Conservation (phyloP, 2,329 filamentous ascomycete species). For the Neonectria neomacrospora region DNA sequence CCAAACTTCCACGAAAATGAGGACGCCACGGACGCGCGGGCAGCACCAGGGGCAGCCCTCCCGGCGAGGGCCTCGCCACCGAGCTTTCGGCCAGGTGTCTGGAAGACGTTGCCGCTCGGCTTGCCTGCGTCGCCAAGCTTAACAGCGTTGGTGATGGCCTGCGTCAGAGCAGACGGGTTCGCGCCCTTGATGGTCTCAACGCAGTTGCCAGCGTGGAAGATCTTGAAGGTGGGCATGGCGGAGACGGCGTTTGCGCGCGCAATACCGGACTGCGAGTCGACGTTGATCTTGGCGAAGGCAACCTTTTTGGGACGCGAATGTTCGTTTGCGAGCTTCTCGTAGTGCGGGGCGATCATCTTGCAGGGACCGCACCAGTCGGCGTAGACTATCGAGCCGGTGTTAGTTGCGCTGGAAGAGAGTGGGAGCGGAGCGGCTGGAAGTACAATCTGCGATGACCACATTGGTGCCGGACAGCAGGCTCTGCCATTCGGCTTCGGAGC, state of each 20-base stretch:
- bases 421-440: slow-evolving; percentile 44
- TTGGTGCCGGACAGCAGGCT: slow-evolving; percentile 76
- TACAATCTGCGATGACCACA: slow-evolving; percentile 92
- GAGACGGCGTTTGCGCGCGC: slow-evolving; percentile 81
- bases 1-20: slow-evolving; percentile 50
- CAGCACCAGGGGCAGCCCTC: slow-evolving; percentile 23
- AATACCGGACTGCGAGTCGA: slow-evolving; percentile 83
- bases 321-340: slow-evolving; percentile 83
- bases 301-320: slow-evolving; percentile 84
- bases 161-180: slow-evolving; percentile 78
- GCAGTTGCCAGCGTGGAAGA: slow-evolving; percentile 81
- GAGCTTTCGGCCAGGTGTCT: slow-evolving; percentile 66
- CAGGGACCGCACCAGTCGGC: slow-evolving; percentile 96
- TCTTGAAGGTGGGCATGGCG: slow-evolving; percentile 94
- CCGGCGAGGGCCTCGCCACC: slow-evolving; percentile 53
- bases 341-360: slow-evolving; percentile 90
- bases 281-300: slow-evolving; percentile 92
- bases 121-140: slow-evolving; percentile 60
- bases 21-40: slow-evolving; percentile 35
- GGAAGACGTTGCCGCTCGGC: slow-evolving; percentile 60
- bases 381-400: slow-evolving; percentile 71
- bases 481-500: slow-evolving; percentile 76
- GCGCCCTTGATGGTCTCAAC: slow-evolving; percentile 84
- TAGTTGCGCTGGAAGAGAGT: slow-evolving; percentile 35
- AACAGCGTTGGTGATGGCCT: slow-evolving; percentile 78